Base-by-base conservation (phyloP, 495 filamentous ascomycete genomes). In the Rhypophila decipiens region DNA sequence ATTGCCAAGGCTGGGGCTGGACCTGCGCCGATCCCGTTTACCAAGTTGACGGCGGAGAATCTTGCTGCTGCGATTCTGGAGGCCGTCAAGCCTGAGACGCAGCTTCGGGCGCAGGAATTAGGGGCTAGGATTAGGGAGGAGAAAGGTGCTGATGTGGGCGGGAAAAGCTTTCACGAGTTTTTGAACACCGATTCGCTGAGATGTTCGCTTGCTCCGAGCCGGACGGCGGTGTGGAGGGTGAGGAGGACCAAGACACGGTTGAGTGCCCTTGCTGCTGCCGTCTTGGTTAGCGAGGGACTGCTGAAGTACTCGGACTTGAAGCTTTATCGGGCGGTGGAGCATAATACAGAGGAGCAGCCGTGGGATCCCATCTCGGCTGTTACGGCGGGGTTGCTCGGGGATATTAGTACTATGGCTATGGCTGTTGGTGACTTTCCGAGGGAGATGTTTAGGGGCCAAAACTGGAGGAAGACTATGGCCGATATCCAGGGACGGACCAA, bases 361-460 rank as follows among this genome's bases (percentile, higher is more conserved):
- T 78, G 76, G 53, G 82, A 88, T 48, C 86, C 86, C 1, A 74
- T 90, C 15, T 79, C 83, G 7, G 86, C 85, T 12, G 78, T 77
- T 24, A 80, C 87, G 1, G 79, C 82, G 15, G 85, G 88, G 0
- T 62, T 96, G 2, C 68, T 91, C 12, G 88, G 88, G 4, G 86
- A 88, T 7, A 70, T 88, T 29, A 74, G 80, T 13, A 83, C 74
- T 48, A 77, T 97, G 40, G 75, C 85, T 57, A 86, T 91, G 75
- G 89, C 88, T 1, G 69, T 90, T 24, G 86, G 85, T 4, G 88
- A 94, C 52, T 78, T 96, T 19, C 90, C 91, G 0, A 70, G 76
- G 12, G 85, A 85, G 13, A 76, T 95, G 15, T 82, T 87, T 50
- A 53, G 53, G 65, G 4, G 63, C 67, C 46, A 17, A 11, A 59